Evolutionary conservation across 495 filamentous ascomycete species (phyloP).

Genomic region (Recurvomyces mirabilis): DNA sequence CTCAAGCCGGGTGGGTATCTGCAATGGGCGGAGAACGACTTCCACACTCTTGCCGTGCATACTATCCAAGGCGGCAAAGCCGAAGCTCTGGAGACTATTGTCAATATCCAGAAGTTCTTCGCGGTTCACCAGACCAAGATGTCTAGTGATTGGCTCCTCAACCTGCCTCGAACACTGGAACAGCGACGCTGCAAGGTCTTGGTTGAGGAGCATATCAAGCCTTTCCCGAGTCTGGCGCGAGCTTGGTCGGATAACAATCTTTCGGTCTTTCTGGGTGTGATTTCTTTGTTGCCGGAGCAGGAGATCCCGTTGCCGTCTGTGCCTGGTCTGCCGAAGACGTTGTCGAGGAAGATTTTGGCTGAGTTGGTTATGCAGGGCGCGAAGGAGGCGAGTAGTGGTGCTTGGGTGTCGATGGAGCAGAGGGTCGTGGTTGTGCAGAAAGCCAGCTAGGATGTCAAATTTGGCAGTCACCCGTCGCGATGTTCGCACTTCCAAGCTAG

Average conservation of each 20-base stretch:
- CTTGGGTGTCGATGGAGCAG: slow-evolving; percentile 1
- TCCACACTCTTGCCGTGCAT: background rate
- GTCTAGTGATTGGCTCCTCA: slow-evolving; percentile 1
- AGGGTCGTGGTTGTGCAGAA: slow-evolving; percentile 4
- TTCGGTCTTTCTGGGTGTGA: slow-evolving; percentile 1
- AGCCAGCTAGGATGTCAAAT: background rate
- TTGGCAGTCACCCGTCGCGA: too few species aligned
- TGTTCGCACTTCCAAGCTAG: too few species aligned
- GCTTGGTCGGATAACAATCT: slow-evolving; percentile 8
- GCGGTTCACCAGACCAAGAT: background rate
- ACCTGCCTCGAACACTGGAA: background rate
- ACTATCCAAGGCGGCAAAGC: background rate
- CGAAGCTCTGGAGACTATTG: background rate
- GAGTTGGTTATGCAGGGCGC: slow-evolving; percentile 1
- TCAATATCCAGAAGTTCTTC: background rate
- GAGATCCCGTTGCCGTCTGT: slow-evolving; percentile 3
- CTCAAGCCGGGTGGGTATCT: slow-evolving; percentile 33
- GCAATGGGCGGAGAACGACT: slow-evolving; percentile 32
- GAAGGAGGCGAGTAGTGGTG: slow-evolving; percentile 4
- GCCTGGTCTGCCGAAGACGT: background rate
- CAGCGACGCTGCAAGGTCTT: background rate
- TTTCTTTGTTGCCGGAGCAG: slow-evolving; percentile 1
- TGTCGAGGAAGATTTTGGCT: slow-evolving; percentile 1
- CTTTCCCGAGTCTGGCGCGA: slow-evolving; percentile 3
- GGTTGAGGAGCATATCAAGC: background rate